Evolutionary conservation across 2,329 filamentous ascomycete species (phyloP).

Genomic region (Fusarium liriodendri): DNA sequence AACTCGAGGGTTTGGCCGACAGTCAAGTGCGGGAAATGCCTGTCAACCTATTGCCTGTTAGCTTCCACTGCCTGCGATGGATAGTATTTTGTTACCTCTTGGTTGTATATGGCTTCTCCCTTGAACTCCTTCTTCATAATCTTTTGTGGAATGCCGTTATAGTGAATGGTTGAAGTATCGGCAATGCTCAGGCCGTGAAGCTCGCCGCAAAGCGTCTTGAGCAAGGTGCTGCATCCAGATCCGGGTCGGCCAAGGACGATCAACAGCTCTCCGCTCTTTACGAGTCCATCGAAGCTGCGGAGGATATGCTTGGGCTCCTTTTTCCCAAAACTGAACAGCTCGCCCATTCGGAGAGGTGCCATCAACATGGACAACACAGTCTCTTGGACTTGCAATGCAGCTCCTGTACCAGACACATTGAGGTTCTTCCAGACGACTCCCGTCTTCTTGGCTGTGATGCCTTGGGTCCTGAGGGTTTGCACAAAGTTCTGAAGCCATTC

Average conservation of each 20-base stretch:
- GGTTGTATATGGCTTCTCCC: constrained; percentile 78
- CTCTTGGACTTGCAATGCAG: constrained; percentile 75
- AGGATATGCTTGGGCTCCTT: constrained; percentile 69
- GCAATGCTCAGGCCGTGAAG: constrained; percentile 67
- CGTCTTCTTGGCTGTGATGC: constrained; percentile 63
- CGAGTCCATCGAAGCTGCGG: constrained; percentile 71
- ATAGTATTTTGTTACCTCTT: constrained; percentile 62
- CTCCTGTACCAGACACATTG: constrained; percentile 74
- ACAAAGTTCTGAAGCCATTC: constrained; percentile 57
- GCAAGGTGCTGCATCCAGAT: constrained; percentile 72
- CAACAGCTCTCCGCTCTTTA: constrained; percentile 74
- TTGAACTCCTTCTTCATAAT: constrained; percentile 70
- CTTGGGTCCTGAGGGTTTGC: constrained; percentile 62
- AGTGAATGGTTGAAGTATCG: constrained; percentile 65
- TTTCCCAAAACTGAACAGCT: constrained; percentile 62
- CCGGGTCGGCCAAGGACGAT: constrained; percentile 76
- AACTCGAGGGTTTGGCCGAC: constrained; percentile 81
- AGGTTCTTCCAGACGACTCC: constrained; percentile 74
- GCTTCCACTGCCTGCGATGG: too few relatives aligned
- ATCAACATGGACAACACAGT: constrained; percentile 71
- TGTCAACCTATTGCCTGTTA: constrained; percentile 62
- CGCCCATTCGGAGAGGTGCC: constrained; percentile 67
- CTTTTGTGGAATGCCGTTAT: constrained; percentile 68
- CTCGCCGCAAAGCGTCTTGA: constrained; percentile 72
- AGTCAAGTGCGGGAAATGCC: constrained; percentile 82